Evolutionary conservation across 208 protist species (phyloP), one percentile per base, ranked within the genome.

Genomic region (Leishmania mexicana): DNA sequence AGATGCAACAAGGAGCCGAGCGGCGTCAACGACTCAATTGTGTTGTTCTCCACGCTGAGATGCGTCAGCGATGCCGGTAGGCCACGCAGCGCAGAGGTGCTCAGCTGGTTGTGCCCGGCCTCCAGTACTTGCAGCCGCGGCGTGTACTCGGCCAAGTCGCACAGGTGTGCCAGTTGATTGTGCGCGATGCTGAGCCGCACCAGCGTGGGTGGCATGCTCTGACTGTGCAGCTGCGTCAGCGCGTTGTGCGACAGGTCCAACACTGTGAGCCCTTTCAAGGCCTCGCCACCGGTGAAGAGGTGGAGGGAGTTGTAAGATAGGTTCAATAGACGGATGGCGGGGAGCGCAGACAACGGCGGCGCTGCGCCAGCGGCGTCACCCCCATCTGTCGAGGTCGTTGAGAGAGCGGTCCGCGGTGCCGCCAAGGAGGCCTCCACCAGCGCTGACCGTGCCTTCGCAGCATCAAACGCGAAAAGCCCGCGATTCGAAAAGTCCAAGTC

Each of bases 221-320:
- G 71, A 3, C 75, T 75, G 54, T 84, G 81, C 24, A 96, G 85
- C 75, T 76, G 78, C 10, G 68, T 68, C 4, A 97, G 86, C 10
- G 86, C 85, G 86, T 97, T 97, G 86, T 93, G 85, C 2, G 90
- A 92, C 3, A 97, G 85, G 64, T 96, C 84, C 31, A 97, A 78
- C 40, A 90, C 78, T 31, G 83, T 86, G 35, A 97, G 49, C 13
- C 83, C 78, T 38, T 65, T 77, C 64, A 96, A 80, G 35, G 80
- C 67, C 57, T 93, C 88, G 0, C 89, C 90, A 10, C 92, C 92
- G 53, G 83, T 79, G 83, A 97, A 97, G 74, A 87, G 71, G 68
- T 89, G 91, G 8, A 97, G 88, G 0, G 85, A 81, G 82, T 97
- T 97, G 85, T 91, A 85, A 13, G 93, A 93, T 40, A 97, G 78